phyloP scores from a whole-genome alignment of 371 early-diverging fungal species.

The Lichtheimia ramosa region DNA sequence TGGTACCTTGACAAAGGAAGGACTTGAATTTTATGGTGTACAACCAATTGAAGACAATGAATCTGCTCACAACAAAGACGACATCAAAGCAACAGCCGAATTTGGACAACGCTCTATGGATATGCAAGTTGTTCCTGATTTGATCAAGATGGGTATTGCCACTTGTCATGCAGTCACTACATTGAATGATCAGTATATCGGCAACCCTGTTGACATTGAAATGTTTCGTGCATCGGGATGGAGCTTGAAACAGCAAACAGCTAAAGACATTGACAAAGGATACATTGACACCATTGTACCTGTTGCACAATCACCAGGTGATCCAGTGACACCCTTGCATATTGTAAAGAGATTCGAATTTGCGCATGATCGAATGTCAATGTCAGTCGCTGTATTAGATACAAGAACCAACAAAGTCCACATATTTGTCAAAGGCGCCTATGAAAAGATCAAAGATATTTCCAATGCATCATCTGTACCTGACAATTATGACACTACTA shows the following conservation, averaged over 20 bases:
- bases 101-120: neutral
- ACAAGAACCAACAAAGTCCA: constrained; percentile 46
- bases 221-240: constrained; percentile 63
- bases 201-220: constrained; percentile 90
- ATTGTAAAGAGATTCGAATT: constrained; percentile 80
- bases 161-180: constrained; percentile 78
- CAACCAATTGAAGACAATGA: constrained; percentile 17
- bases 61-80: neutral
- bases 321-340: constrained; percentile 13
- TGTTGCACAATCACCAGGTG: constrained; percentile 12
- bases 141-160: constrained; percentile 50
- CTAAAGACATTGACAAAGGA: neutral
- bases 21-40: constrained; percentile 59
- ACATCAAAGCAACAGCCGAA: neutral
- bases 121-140: neutral
- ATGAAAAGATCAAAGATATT: constrained; percentile 62
- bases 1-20: constrained; percentile 67
- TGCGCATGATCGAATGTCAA: constrained; percentile 74
- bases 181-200: constrained; percentile 65
- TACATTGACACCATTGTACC: constrained; percentile 25
- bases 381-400: constrained; percentile 72
- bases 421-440: constrained; percentile 78
- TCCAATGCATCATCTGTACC: constrained; percentile 48
- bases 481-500: constrained; percentile 48
- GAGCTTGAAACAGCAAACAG: constrained; percentile 10